A percentile compares a stretch with the other conserved stretches of the same genome.
These are phyloP conservation scores for Citrus cavaleriei DNA, from an alignment of 345 rosid genomes.

Conservation along the genomic window DNA sequence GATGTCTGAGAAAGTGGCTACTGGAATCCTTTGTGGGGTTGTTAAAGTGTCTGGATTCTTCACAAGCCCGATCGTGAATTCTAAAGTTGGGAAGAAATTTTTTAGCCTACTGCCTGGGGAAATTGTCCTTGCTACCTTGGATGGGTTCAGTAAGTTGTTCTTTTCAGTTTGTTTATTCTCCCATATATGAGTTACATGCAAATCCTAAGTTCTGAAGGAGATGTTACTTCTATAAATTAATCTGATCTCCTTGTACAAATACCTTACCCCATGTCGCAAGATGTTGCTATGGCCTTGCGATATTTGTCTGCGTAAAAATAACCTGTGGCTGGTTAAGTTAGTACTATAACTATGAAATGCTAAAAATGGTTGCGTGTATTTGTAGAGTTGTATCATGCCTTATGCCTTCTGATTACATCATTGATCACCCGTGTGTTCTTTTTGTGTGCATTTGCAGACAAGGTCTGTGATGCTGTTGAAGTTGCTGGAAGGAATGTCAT, in stretches of 20 bases:
- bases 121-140: conserved; percentile 88
- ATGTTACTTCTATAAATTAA: background rate
- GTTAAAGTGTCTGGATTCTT: conserved; percentile 74
- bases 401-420: background rate
- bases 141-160: conserved; percentile 82
- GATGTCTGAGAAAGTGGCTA: conserved; percentile 76
- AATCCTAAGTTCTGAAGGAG: background rate
- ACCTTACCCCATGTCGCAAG: too few relatives aligned
- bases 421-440: background rate
- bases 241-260: background rate
- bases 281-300: too few relatives aligned
- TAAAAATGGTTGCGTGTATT: background rate
- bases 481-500: conserved; percentile 88
- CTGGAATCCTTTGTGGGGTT: conserved; percentile 77
- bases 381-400: background rate
- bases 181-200: background rate
- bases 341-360: too few relatives aligned
- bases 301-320: too few relatives aligned
- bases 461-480: conserved; percentile 88
- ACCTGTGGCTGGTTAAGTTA: too few relatives aligned
- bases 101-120: conserved; percentile 85
- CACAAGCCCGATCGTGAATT: conserved; percentile 77
- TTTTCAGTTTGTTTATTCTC: background rate
- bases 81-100: conserved; percentile 78
- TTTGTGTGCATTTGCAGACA: conserved; percentile 35